Evolutionary conservation across 108 stramenopile genomes (phyloP), one percentile per base, ranked within the genome.

Genomic region (Cyclotella atomus): DNA sequence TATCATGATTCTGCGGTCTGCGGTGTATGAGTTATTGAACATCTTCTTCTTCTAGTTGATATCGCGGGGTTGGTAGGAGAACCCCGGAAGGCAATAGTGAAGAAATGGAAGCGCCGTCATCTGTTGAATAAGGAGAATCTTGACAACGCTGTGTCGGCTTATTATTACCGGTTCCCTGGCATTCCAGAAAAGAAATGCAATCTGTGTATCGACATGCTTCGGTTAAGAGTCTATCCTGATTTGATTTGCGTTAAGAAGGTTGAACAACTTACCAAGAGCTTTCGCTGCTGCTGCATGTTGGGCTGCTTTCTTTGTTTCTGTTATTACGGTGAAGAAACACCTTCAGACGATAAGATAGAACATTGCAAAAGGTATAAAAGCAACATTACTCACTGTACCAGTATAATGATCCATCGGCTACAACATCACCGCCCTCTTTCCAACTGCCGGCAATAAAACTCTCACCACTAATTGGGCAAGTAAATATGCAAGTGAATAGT

Each of bases 311-410:
- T 61, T 35, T 9, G 25, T 61, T 8, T 21, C 20, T 38, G 16
- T 9, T 29, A 59, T 56, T 28, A 28, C 24, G 28, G 3, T 14
- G 55, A 24, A 56, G 25, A 21, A 5, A 23, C 14, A 52, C 17
- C 14, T 15, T 6, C 6, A 28, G 8, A 23, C 24, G 56, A 57
- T 7, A 21, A 57, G 24, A 30, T 29, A 23, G 6, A 29, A 57
- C 6, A 29, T 27, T 27, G 29, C n/a, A 57, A 7, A 57, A 28
- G 56, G 7, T 6, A 28, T 21, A 3, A 44, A 6, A 16, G 21
- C 41, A 41, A 24, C 16, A 24, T 62, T 36, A 68, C 66, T 68
- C 52, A 68, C 66, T 28, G 54, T 36, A 68, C 66, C 66, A 68
- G 24, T 50, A 68, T 2, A 54, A 30, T 35, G 3, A 2, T 20